Evolutionary conservation across 495 filamentous ascomycete species (phyloP).

Genomic region (Tuber melanosporum): DNA sequence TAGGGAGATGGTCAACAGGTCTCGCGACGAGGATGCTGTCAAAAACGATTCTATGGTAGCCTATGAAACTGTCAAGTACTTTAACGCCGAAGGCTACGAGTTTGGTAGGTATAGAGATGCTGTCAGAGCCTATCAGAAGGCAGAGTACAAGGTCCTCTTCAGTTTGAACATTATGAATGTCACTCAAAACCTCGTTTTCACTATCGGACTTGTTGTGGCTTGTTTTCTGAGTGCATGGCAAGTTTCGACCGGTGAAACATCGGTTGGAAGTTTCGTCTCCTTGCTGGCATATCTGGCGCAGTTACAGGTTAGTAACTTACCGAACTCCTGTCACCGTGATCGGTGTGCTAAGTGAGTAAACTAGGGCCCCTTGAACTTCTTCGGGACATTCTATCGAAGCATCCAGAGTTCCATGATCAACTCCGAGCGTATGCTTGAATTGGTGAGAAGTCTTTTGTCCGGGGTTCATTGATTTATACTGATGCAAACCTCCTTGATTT

Average conservation of each 20-base stretch:
- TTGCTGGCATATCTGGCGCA: conserved; percentile 88
- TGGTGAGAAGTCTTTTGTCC: conserved; percentile 43
- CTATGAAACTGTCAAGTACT: conserved; percentile 98
- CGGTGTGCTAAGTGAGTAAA: background rate
- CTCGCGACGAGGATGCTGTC: conserved; percentile 89
- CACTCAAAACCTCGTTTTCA: conserved; percentile 87
- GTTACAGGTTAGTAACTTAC: conserved; percentile 44
- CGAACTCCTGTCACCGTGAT: background rate
- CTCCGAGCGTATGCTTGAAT: conserved; percentile 84
- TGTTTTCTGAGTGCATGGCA: conserved; percentile 87
- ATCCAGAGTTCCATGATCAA: conserved; percentile 97
- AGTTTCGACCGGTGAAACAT: conserved; percentile 62
- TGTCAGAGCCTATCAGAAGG: conserved; percentile 71
- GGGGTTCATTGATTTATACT: background rate
- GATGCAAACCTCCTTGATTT: conserved; percentile 3
- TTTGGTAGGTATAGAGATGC: conserved; percentile 77
- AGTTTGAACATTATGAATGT: conserved; percentile 92
- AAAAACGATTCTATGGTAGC: conserved; percentile 98
- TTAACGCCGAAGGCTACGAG: conserved; percentile 92
- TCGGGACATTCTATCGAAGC: conserved; percentile 93
- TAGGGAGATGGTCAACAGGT: conserved; percentile 87
- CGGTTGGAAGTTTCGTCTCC: conserved; percentile 71
- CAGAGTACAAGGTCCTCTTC: conserved; percentile 80
- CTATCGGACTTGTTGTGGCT: conserved; percentile 73
- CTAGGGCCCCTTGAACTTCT: conserved; percentile 90